Evolutionary conservation across 2,329 filamentous ascomycete species (phyloP).

Genomic region (Cercospora brassicicola): DNA sequence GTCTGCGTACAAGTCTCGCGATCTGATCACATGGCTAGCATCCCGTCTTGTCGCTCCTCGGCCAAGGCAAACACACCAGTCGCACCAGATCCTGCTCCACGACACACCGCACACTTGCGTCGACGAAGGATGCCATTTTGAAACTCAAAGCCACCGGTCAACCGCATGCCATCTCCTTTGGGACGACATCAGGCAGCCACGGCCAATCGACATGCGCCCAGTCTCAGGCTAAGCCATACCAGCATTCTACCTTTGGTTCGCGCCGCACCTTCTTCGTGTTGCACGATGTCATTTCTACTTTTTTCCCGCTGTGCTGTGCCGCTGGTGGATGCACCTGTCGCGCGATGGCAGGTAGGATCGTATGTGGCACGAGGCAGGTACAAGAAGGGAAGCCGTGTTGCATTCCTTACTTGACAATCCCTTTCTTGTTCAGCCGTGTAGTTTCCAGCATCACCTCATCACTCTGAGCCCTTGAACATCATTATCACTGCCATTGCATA

Average conservation of each 20-base stretch:
- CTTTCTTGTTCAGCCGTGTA: background rate
- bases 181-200: background rate
- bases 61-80: background rate
- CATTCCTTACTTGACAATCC: background rate
- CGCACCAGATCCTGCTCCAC: background rate
- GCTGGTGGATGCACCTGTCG: background rate
- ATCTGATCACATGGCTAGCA: background rate
- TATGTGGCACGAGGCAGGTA: background rate
- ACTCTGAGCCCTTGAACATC: background rate
- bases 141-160: slow-evolving; percentile 1
- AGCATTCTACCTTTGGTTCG: background rate
- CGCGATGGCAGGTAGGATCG: background rate
- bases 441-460: background rate
- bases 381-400: background rate
- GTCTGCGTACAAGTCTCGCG: background rate
- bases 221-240: background rate
- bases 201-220: background rate
- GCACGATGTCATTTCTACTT: background rate
- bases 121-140: background rate
- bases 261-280: background rate
- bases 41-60: background rate
- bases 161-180: background rate
- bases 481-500: background rate
- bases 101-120: background rate
- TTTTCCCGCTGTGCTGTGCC: background rate